These are phyloP conservation scores for Elaphomyces granulatus DNA, from an alignment of 495 filamentous ascomycete genomes.

Conservation along the genomic window DNA sequence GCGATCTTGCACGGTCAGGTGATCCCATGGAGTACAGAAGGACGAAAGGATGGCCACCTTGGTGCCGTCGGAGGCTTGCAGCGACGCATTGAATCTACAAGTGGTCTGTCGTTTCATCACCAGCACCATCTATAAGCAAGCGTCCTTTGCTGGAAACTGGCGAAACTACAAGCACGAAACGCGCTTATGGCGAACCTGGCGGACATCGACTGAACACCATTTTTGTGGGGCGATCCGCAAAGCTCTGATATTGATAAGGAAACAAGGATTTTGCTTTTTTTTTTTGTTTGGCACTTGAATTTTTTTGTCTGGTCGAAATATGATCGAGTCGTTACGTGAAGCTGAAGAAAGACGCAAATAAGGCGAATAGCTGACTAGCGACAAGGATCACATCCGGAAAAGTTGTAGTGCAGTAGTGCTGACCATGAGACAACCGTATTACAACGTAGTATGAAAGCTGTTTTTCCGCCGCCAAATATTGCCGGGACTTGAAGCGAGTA, in stretches of 20 bases:
- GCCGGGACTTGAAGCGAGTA: slow-evolving; percentile 29
- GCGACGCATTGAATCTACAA: too few relatives aligned
- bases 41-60: too few relatives aligned
- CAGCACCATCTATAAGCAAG: neutral
- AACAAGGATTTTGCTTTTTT: slow-evolving; percentile 5
- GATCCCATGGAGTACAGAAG: neutral
- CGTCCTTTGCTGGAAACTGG: slow-evolving; percentile 2
- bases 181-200: slow-evolving; percentile 23
- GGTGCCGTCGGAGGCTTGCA: too few relatives aligned
- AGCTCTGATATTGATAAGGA: neutral
- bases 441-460: slow-evolving; percentile 31
- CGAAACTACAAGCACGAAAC: slow-evolving; percentile 29
- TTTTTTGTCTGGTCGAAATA: slow-evolving; percentile 22
- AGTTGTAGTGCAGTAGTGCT: slow-evolving; percentile 32
- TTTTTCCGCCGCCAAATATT: slow-evolving; percentile 31
- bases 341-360: slow-evolving; percentile 20
- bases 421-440: slow-evolving; percentile 38
- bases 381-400: slow-evolving; percentile 24
- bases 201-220: slow-evolving; percentile 14
- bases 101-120: slow-evolving; percentile 6
- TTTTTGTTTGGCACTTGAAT: slow-evolving; percentile 17
- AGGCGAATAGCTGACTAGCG: slow-evolving; percentile 31
- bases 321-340: slow-evolving; percentile 36
- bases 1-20: neutral
- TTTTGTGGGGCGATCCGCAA: neutral